These are phyloP conservation scores for Claviceps maximensis DNA, from an alignment of 2,329 filamentous ascomycete genomes.

Conservation along the genomic window DNA sequence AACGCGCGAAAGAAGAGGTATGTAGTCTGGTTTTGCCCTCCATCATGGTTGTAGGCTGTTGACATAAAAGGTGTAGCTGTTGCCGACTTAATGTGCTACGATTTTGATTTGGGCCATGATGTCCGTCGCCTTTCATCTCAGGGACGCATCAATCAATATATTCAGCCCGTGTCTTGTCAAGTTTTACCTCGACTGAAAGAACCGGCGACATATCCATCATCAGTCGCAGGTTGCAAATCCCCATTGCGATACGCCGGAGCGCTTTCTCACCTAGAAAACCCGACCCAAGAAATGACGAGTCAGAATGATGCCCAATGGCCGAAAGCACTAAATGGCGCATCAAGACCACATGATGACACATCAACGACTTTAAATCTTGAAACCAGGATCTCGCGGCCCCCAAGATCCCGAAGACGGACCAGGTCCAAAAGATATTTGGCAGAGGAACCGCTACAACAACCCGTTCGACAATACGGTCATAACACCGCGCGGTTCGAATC, in stretches of 20 bases:
- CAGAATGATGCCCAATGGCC: neutral
- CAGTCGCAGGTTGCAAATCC: neutral
- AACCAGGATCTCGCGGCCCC: neutral
- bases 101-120: neutral
- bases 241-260: neutral
- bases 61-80: neutral
- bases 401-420: neutral
- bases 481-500: neutral
- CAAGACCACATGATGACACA: neutral
- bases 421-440: neutral
- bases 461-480: neutral
- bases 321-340: neutral
- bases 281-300: neutral
- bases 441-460: neutral
- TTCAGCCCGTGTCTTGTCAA: neutral
- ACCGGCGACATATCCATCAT: neutral
- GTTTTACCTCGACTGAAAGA: neutral
- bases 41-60: neutral
- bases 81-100: slow-evolving; percentile 3
- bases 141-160: neutral
- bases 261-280: neutral
- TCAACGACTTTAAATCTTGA: neutral
- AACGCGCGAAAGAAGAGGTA: neutral
- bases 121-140: neutral
- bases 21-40: neutral